Conservation (phyloP, 2,329 filamentous ascomycete genomes). For the Cadophora luteo-olivacea region DNA sequence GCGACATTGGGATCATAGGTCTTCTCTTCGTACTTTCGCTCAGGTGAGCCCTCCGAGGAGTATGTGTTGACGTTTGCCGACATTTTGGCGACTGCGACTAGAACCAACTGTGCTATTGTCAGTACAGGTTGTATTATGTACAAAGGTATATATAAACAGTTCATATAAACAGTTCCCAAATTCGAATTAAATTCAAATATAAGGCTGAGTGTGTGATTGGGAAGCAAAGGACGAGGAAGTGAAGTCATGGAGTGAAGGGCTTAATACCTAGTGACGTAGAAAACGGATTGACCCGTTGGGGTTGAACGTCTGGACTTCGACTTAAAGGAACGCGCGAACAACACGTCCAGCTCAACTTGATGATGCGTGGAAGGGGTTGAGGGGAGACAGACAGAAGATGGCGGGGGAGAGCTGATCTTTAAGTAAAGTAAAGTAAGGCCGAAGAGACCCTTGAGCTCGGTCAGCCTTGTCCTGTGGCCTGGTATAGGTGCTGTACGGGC, state of each 20-base stretch:
- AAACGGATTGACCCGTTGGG: slow-evolving; percentile 5
- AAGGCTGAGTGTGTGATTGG: neutral
- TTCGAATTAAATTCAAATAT: neutral
- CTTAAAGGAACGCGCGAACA: slow-evolving; percentile 3
- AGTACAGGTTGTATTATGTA: neutral
- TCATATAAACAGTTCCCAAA: neutral
- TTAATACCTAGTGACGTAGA: slow-evolving; percentile 5
- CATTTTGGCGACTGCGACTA: slow-evolving; percentile 12
- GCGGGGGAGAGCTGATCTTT: slow-evolving; percentile 16
- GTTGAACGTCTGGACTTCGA: neutral
- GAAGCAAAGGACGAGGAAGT: neutral
- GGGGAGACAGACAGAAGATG: neutral
- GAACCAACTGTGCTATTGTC: neutral
- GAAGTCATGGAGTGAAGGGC: neutral
- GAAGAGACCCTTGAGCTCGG: slow-evolving; percentile 2
- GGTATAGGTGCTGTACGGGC: neutral
- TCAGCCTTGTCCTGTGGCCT: slow-evolving; percentile 12
- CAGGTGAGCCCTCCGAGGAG: slow-evolving; percentile 29
- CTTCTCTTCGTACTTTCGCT: slow-evolving; percentile 19
- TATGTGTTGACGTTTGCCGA: slow-evolving; percentile 29
- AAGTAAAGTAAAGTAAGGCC: slow-evolving; percentile 11
- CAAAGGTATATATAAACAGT: neutral
- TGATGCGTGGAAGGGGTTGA: slow-evolving; percentile 7
- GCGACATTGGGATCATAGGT: slow-evolving; percentile 23
- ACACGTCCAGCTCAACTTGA: neutral